Evolutionary conservation across 2,329 filamentous ascomycete genomes (phyloP).

Genomic region (Hymenoscyphus fraxineus): DNA sequence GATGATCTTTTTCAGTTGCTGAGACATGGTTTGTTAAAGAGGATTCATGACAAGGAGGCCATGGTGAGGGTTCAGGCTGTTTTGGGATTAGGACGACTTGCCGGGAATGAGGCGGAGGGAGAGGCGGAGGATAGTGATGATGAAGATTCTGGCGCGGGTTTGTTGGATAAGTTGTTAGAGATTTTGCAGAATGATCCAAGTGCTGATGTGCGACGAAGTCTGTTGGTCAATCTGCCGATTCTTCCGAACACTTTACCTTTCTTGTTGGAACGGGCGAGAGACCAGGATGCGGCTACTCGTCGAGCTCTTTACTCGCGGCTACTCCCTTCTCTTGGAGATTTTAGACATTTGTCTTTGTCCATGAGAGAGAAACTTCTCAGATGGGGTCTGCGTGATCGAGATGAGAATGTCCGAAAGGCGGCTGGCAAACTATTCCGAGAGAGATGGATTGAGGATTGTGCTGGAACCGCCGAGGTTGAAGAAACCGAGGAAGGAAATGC

Average conservation of each 20-base stretch:
- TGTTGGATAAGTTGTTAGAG: constrained; percentile 80
- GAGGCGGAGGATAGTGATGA: constrained; percentile 68
- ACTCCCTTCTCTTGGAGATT: constrained; percentile 85
- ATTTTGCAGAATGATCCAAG: constrained; percentile 91
- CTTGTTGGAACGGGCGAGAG: constrained; percentile 84
- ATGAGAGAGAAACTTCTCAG: constrained; percentile 94
- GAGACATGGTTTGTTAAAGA: constrained; percentile 72
- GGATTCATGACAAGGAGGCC: constrained; percentile 90
- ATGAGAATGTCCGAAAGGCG: constrained; percentile 90
- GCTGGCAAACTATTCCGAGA: constrained; percentile 87
- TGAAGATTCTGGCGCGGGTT: constrained; percentile 62
- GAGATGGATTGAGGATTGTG: constrained; percentile 97
- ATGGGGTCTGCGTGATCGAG: constrained; percentile 91
- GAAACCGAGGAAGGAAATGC: constrained; percentile 38
- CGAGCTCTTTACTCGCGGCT: constrained; percentile 83
- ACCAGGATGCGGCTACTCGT: constrained; percentile 79
- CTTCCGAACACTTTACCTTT: constrained; percentile 78
- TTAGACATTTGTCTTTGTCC: constrained; percentile 84
- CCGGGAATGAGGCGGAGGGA: constrained; percentile 71
- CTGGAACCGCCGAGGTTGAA: constrained; percentile 58
- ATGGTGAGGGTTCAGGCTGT: constrained; percentile 91
- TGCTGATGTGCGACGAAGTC: constrained; percentile 83
- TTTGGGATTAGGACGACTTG: constrained; percentile 79
- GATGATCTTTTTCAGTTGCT: constrained; percentile 85
- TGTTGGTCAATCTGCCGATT: constrained; percentile 88